Conservation (phyloP, 2,329 filamentous ascomycete genomes). For the Acrocalymma vagum region DNA sequence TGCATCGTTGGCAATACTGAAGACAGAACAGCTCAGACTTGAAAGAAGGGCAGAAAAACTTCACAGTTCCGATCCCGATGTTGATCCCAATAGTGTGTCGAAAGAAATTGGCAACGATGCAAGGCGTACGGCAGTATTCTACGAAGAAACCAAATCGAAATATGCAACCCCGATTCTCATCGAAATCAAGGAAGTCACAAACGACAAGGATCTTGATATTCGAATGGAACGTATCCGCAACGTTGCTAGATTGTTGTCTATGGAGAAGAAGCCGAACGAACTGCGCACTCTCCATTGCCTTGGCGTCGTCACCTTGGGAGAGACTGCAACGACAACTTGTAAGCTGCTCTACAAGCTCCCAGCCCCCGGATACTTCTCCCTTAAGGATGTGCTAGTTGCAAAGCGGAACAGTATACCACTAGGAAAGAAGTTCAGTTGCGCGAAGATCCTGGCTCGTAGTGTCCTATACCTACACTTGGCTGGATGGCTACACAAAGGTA, state of each 20-base stretch:
- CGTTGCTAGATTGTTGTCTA: background rate
- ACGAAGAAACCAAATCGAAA: too few relatives aligned
- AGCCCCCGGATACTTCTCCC: background rate
- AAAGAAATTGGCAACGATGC: too few relatives aligned
- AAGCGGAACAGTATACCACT: background rate
- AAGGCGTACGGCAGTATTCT: too few relatives aligned
- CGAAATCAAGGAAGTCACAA: too few relatives aligned
- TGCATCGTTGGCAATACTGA: too few relatives aligned
- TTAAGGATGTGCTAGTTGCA: background rate
- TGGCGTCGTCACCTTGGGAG: background rate
- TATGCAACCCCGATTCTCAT: too few relatives aligned
- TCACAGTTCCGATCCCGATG: too few relatives aligned
- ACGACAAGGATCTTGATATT: too few relatives aligned
- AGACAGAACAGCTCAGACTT: too few relatives aligned
- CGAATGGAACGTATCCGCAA: too few relatives aligned
- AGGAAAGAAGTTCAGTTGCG: background rate
- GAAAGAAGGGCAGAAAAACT: too few relatives aligned
- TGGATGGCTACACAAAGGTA: constrained; percentile 1
- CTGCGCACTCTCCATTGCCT: constrained; percentile 1
- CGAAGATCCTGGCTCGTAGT: background rate
- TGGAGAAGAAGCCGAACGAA: background rate
- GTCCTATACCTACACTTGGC: background rate
- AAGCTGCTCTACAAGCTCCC: background rate
- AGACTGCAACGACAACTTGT: background rate
- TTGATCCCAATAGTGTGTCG: too few relatives aligned